A percentile compares a stretch with the other conserved stretches of the same genome.
Evolutionary conservation across 108 stramenopile genomes (phyloP).

Genomic region (Skeletonema menzelii): DNA sequence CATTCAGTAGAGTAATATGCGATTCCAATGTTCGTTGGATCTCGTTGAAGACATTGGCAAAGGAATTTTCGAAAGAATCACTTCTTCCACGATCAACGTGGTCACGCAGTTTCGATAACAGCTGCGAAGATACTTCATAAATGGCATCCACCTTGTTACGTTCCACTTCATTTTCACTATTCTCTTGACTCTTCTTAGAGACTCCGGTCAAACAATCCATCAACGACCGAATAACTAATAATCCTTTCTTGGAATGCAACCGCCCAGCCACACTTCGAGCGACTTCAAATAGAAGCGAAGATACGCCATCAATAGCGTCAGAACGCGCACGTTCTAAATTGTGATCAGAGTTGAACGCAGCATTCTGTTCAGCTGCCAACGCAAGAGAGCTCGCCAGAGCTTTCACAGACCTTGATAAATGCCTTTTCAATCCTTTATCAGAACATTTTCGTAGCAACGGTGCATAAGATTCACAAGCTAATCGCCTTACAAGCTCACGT

Average conservation of each 20-base stretch:
- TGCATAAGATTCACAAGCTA: conserved; percentile 81
- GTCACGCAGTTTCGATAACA: conserved; percentile 43
- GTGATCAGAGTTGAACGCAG: conserved; percentile 1
- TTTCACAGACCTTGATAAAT: conserved; percentile 68
- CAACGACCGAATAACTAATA: conserved; percentile 52
- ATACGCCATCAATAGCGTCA: conserved; percentile 83
- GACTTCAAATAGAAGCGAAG: conserved; percentile 69
- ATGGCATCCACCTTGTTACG: conserved; percentile 26
- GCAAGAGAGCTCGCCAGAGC: conserved; percentile 57
- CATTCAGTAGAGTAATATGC: conserved; percentile 10
- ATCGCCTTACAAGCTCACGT: conserved; percentile 68
- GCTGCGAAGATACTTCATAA: conserved; percentile 43
- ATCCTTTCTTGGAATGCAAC: conserved; percentile 71
- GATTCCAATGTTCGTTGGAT: conserved; percentile 28
- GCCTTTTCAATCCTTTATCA: conserved; percentile 59
- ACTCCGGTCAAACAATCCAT: conserved; percentile 46
- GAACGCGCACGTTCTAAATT: conserved; percentile 46
- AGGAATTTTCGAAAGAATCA: conserved; percentile 11
- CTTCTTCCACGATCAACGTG: conserved; percentile 34
- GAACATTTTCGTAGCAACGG: conserved; percentile 72
- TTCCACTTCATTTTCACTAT: conserved; percentile 20
- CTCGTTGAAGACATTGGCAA: conserved; percentile 39
- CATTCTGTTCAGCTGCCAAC: conserved; percentile 9
- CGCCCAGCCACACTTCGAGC: conserved; percentile 66
- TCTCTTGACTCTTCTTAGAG: not conserved